A percentile compares a stretch with the other conserved stretches of the same genome.
phyloP scores from a whole-genome alignment of 352 stramenopile genomes.

The Pythium scleroteichum region DNA sequence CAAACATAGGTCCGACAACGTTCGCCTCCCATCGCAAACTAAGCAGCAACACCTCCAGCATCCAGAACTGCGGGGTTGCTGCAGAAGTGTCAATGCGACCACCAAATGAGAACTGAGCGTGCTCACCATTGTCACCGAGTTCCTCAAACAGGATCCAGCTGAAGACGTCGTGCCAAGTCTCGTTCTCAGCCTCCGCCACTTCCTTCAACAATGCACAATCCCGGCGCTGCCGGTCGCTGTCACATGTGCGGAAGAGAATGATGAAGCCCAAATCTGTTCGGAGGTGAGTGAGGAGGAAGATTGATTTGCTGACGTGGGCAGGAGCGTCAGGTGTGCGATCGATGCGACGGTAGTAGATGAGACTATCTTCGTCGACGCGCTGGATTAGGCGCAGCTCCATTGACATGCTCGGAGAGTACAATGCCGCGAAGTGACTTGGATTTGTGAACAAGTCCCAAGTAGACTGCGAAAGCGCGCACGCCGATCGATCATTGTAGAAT shows the following conservation, averaged over 20 bases:
- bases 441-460: constrained; percentile 45
- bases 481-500: constrained; percentile 34
- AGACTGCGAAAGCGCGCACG: constrained; percentile 32
- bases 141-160: constrained; percentile 58
- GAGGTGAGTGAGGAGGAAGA: constrained; percentile 51
- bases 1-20: constrained; percentile 46
- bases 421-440: constrained; percentile 24
- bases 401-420: constrained; percentile 46
- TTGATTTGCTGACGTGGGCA: constrained; percentile 37
- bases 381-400: constrained; percentile 53
- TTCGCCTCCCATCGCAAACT: constrained; percentile 57
- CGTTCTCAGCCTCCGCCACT: constrained; percentile 6
- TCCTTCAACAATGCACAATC: constrained; percentile 17
- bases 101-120: constrained; percentile 50
- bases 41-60: constrained; percentile 67
- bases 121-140: constrained; percentile 23
- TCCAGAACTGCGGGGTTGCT: constrained; percentile 50
- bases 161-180: constrained; percentile 62
- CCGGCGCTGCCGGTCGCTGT: constrained; percentile 24
- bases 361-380: constrained; percentile 60
- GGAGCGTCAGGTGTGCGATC: constrained; percentile 21
- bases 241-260: constrained; percentile 49
- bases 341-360: constrained; percentile 57
- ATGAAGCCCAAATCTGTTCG: constrained; percentile 36
- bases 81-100: constrained; percentile 46